Evolutionary conservation across 2,329 filamentous ascomycete species (phyloP).

Genomic region (Tricladium varicosporioides): DNA sequence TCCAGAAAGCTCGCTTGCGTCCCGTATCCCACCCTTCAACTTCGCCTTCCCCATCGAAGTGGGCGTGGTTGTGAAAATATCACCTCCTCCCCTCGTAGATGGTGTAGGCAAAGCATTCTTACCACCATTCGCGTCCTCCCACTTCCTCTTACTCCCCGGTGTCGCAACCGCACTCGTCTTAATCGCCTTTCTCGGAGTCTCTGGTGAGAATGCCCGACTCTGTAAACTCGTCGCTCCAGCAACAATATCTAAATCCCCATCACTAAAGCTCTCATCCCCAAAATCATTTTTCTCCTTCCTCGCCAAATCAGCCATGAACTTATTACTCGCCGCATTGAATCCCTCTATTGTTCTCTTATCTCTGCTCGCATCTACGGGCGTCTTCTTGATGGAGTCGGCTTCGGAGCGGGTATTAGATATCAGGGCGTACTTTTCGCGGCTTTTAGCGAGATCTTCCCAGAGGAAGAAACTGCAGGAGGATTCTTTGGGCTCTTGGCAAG

Average conservation of each 20-base stretch:
- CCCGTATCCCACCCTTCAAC: constrained; percentile 22
- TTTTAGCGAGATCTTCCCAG: constrained; percentile 52
- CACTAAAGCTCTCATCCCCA: constrained; percentile 25
- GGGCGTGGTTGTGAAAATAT: constrained; percentile 23
- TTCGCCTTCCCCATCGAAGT: constrained; percentile 4
- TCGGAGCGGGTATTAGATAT: constrained; percentile 47
- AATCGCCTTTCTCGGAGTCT: constrained; percentile 28
- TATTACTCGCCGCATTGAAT: constrained; percentile 15
- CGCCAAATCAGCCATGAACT: constrained; percentile 14
- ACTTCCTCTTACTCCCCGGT: constrained; percentile 31
- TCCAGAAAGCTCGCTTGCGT: constrained; percentile 23
- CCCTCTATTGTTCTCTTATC: constrained; percentile 19
- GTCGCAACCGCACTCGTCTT: constrained; percentile 22
- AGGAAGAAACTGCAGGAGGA: constrained; percentile 55
- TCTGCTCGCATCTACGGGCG: constrained; percentile 13
- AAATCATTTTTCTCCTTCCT: constrained; percentile 29
- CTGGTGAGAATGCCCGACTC: constrained; percentile 9
- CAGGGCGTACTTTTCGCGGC: constrained; percentile 43
- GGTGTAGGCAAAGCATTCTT: not conserved
- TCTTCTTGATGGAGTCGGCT: constrained; percentile 12
- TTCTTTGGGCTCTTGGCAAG: constrained; percentile 46
- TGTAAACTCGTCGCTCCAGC: constrained; percentile 3
- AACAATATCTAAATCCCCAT: constrained; percentile 24
- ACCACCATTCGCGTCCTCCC: constrained; percentile 17
- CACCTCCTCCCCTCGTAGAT: constrained; percentile 3